phyloP scores from a whole-genome alignment of 2,329 filamentous ascomycete species.

The Cladophialophora carrionii region DNA sequence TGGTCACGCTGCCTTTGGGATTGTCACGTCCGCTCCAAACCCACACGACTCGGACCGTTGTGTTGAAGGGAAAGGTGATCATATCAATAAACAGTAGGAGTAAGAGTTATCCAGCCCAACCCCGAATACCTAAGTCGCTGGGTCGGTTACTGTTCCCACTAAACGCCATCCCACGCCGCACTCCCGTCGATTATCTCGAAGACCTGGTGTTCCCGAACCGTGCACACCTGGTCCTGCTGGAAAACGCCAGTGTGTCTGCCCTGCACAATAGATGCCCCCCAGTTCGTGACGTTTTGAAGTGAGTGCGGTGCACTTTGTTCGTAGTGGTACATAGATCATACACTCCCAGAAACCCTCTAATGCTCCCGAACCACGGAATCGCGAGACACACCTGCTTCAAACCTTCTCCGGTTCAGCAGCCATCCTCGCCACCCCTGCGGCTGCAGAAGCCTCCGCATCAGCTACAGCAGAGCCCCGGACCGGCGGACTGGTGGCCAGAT shows the following conservation, averaged over 20 bases:
- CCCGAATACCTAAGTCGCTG: not conserved
- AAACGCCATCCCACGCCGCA: not conserved
- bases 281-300: not conserved
- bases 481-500: conserved; percentile 33
- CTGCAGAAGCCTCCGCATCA: conserved; percentile 24
- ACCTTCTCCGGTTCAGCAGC: conserved; percentile 22
- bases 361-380: not conserved
- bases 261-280: not conserved
- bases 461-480: conserved; percentile 19
- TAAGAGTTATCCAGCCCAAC: not conserved
- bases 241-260: not conserved
- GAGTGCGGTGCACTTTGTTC: not conserved
- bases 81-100: not conserved
- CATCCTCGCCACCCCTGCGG: conserved; percentile 22
- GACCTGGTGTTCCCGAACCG: not conserved
- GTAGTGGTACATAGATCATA: not conserved
- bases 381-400: not conserved
- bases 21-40: not conserved
- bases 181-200: not conserved
- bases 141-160: not conserved
- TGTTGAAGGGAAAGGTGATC: not conserved
- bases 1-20: not conserved
- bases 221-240: not conserved
- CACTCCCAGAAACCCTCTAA: not conserved
- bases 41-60: no score